phyloP scores from a whole-genome alignment of 768 basidiomycete species.

The Lentinula aciculospora region DNA sequence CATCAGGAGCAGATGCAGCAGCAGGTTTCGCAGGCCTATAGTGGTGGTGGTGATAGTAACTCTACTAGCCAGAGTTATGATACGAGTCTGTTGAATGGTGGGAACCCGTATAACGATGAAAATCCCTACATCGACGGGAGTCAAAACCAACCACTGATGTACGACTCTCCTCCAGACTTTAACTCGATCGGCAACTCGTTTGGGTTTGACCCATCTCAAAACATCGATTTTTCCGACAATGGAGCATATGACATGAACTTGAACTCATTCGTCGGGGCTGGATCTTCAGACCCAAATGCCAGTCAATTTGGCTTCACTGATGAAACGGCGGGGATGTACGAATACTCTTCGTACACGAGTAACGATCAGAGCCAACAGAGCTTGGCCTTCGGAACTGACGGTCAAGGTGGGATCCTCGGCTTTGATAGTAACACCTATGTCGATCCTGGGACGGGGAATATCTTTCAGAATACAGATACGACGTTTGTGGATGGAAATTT shows the following conservation, averaged over 20 bases:
- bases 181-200: background rate
- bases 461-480: background rate
- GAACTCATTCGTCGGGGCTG: background rate
- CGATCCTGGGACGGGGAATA: background rate
- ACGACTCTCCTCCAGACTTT: background rate
- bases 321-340: background rate
- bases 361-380: background rate
- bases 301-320: background rate
- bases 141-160: background rate
- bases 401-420: background rate
- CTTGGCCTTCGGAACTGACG: background rate
- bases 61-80: background rate
- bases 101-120: background rate
- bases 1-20: constrained; percentile 9
- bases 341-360: background rate
- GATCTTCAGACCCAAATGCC: background rate
- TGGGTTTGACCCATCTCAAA: background rate
- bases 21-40: background rate
- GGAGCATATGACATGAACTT: background rate
- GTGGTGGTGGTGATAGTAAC: background rate
- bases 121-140: background rate
- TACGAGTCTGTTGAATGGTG: background rate
- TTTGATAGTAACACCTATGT: background rate
- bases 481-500: background rate
- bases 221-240: background rate